phyloP scores from a whole-genome alignment of 2,329 filamentous ascomycete species.

The Colletotrichum sp. region DNA sequence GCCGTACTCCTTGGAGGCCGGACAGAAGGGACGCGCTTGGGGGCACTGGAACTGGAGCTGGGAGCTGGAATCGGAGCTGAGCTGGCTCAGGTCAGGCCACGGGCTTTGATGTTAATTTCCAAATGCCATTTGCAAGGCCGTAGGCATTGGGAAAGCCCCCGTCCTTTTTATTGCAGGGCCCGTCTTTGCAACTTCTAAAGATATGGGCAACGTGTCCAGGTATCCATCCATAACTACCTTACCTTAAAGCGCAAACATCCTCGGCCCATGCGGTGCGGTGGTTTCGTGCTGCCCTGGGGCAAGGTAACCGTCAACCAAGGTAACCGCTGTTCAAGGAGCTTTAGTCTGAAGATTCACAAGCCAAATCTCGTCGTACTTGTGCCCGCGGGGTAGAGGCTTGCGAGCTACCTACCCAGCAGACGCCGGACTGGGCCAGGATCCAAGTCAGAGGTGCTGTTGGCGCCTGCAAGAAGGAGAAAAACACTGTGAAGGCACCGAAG shows the following conservation, averaged over 20 bases:
- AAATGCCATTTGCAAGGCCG: background rate
- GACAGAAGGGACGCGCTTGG: background rate
- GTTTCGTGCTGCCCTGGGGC: background rate
- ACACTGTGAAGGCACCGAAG: background rate
- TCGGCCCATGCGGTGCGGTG: background rate
- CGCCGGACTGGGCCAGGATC: background rate
- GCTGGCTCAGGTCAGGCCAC: background rate
- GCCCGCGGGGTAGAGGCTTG: background rate
- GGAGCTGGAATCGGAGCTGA: background rate
- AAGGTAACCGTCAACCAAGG: background rate
- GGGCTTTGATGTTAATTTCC: background rate
- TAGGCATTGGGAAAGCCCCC: background rate
- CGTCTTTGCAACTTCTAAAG: background rate
- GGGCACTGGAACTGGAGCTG: background rate
- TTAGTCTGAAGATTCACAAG: background rate
- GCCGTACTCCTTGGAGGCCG: background rate
- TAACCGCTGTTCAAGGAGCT: background rate
- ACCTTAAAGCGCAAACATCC: background rate
- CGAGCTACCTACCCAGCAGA: background rate
- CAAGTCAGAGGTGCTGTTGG: background rate
- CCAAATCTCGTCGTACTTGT: background rate
- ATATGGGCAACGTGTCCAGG: background rate
- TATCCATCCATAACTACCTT: background rate
- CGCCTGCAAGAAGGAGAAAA: background rate
- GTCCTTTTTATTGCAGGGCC: background rate